Conservation (phyloP, 768 basidiomycete species). For the Gymnopilus dilepis region DNA sequence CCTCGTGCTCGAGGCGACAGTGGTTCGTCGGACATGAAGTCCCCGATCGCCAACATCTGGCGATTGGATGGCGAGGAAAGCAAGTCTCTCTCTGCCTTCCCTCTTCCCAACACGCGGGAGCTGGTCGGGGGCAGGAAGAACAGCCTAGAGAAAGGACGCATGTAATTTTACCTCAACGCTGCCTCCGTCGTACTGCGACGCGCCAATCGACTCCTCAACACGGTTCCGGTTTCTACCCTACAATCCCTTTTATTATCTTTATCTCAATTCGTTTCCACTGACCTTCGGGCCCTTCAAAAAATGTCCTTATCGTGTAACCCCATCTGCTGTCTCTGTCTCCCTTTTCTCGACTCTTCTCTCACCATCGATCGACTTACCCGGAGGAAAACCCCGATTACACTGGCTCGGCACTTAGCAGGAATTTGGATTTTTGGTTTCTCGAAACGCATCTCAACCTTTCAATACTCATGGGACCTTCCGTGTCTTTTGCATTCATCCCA, state of each 20-base stretch:
- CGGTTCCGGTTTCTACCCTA: neutral
- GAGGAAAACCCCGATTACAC: slow-evolving; percentile 9
- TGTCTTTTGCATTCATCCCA: neutral
- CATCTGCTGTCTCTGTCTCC: neutral
- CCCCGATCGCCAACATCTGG: slow-evolving; percentile 66
- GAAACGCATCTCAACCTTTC: neutral
- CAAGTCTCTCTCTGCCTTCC: slow-evolving; percentile 55
- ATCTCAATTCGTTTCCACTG: neutral
- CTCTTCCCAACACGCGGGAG: slow-evolving; percentile 44
- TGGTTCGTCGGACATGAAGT: slow-evolving; percentile 26
- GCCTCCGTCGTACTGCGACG: slow-evolving; percentile 1
- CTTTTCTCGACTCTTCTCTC: neutral
- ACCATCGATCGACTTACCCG: neutral
- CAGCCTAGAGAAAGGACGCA: slow-evolving; percentile 40
- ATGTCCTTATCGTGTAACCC: neutral
- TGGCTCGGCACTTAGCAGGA: slow-evolving; percentile 9
- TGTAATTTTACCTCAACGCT: slow-evolving; percentile 16
- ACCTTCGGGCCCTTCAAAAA: neutral
- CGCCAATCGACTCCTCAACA: neutral
- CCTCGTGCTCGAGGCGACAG: slow-evolving; percentile 35
- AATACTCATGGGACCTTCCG: neutral
- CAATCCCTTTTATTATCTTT: neutral
- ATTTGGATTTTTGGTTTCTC: slow-evolving; percentile 4
- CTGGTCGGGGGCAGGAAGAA: slow-evolving; percentile 38
- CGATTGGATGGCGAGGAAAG: slow-evolving; percentile 74